These are phyloP conservation scores for Pleurotus pulmonarius DNA, from an alignment of 768 basidiomycete species.

Conservation along the genomic window DNA sequence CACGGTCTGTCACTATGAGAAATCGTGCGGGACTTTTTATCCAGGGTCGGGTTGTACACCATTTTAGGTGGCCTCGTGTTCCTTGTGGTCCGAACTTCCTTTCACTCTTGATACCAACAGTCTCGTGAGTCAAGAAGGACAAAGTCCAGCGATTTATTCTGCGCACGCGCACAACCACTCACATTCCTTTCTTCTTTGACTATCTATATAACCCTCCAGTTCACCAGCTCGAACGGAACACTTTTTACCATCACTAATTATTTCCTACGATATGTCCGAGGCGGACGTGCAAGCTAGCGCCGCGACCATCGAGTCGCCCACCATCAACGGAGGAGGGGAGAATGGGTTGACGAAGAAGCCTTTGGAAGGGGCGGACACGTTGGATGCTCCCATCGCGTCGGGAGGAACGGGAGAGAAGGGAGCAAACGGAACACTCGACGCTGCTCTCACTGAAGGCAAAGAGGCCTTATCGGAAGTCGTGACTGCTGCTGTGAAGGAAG, in stretches of 20 bases:
- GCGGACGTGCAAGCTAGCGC: neutral
- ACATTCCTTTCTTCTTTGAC: conserved; percentile 4
- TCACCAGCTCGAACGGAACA: neutral
- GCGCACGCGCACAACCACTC: neutral
- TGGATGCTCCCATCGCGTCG: neutral
- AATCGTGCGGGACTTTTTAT: neutral
- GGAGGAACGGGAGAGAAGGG: neutral
- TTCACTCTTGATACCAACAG: conserved; percentile 7
- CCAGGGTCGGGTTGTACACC: conserved; percentile 1
- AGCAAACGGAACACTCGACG: neutral
- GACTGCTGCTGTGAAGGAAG: neutral
- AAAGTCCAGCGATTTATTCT: neutral
- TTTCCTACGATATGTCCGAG: neutral
- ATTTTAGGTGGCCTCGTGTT: neutral
- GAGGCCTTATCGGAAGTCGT: neutral
- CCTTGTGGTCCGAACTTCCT: conserved; percentile 1
- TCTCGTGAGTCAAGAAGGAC: conserved; percentile 4
- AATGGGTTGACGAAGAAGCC: neutral
- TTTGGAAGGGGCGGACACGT: neutral
- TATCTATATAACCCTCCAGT: conserved; percentile 1
- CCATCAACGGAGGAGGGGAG: neutral
- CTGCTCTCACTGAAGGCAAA: neutral
- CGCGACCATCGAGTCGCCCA: neutral
- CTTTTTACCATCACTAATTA: neutral
- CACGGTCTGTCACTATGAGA: neutral